Evolutionary conservation across 177 flowering plant genomes (phyloP).

Genomic region (Tripterygium wilfordii): DNA sequence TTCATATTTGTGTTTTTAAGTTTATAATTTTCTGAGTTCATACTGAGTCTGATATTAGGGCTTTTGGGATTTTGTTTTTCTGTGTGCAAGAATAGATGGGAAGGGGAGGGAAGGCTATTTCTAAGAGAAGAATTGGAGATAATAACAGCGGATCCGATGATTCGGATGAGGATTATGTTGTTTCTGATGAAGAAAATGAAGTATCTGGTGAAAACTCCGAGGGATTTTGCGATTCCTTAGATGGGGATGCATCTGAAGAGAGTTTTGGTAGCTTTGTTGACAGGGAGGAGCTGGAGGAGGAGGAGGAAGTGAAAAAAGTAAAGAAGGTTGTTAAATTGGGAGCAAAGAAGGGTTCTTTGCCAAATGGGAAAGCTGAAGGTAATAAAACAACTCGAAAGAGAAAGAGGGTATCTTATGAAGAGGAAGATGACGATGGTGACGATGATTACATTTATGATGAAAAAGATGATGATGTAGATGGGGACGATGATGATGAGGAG

Average conservation of each 20-base stretch:
- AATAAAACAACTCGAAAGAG: slow-evolving; percentile 25
- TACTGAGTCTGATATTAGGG: slow-evolving; percentile 6
- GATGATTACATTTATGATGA: slow-evolving; percentile 1
- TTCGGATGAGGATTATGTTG: slow-evolving; percentile 90
- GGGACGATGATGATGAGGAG: slow-evolving; percentile 19
- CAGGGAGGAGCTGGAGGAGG: slow-evolving; percentile 31
- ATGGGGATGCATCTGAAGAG: slow-evolving; percentile 41
- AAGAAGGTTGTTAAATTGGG: slow-evolving; percentile 17
- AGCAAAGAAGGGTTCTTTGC: slow-evolving; percentile 15
- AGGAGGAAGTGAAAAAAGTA: slow-evolving; percentile 20
- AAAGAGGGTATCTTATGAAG: slow-evolving; percentile 15
- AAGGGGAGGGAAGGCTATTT: slow-evolving; percentile 39
- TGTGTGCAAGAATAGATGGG: slow-evolving; percentile 35
- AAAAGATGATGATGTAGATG: slow-evolving; percentile 14
- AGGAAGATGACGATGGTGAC: slow-evolving; percentile 19
- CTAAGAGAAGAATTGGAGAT: slow-evolving; percentile 23
- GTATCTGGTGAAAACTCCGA: slow-evolving; percentile 37
- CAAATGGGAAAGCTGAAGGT: slow-evolving; percentile 20
- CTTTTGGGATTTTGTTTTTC: background rate
- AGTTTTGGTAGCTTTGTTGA: slow-evolving; percentile 23
- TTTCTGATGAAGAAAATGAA: slow-evolving; percentile 46
- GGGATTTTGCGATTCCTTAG: slow-evolving; percentile 32
- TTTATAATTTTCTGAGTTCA: slow-evolving; percentile 3
- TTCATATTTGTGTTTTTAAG: slow-evolving; percentile 4
- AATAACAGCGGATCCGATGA: slow-evolving; percentile 56